Evolutionary conservation across 1,284 basidiomycete species (phyloP).

Genomic region (Uromyces viciae-fabae): DNA sequence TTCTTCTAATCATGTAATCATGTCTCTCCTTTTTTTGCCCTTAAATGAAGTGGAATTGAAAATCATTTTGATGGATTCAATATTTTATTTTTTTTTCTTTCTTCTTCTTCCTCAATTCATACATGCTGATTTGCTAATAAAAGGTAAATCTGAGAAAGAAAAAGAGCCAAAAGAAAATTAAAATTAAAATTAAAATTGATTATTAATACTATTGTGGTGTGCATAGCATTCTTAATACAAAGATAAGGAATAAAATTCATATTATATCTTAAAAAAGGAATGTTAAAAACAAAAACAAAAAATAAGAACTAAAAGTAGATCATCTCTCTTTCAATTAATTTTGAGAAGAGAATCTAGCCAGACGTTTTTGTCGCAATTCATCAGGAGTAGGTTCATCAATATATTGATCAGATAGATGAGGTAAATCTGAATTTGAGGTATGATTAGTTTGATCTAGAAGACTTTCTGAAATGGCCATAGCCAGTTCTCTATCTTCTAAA

Average conservation of each 20-base stretch:
- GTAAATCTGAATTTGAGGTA: background rate
- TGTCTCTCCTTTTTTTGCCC: background rate
- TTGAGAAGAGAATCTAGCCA: constrained; percentile 29
- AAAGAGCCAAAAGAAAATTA: background rate
- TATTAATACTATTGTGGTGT: background rate
- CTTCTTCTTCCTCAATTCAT: background rate
- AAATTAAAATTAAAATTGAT: too few species aligned
- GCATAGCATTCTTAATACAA: background rate
- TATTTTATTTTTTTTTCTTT: background rate
- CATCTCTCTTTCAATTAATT: background rate
- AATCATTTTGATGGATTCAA: background rate
- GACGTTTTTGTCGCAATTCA: constrained; percentile 23
- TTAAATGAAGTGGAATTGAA: background rate
- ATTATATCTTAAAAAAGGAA: background rate
- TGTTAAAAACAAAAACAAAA: background rate
- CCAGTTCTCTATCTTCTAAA: constrained; percentile 21
- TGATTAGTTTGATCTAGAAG: background rate
- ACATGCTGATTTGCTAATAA: background rate
- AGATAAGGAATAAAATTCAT: too few species aligned
- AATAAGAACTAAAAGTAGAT: too few species aligned
- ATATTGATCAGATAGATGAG: background rate
- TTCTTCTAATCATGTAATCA: too few species aligned
- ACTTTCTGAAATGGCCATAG: constrained; percentile 30
- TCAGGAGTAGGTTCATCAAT: constrained; percentile 40
- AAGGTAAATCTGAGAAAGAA: background rate